Evolutionary conservation across 257 asterid species (phyloP), one percentile per base, ranked within the genome.

Genomic region (Solanum neorickii): DNA sequence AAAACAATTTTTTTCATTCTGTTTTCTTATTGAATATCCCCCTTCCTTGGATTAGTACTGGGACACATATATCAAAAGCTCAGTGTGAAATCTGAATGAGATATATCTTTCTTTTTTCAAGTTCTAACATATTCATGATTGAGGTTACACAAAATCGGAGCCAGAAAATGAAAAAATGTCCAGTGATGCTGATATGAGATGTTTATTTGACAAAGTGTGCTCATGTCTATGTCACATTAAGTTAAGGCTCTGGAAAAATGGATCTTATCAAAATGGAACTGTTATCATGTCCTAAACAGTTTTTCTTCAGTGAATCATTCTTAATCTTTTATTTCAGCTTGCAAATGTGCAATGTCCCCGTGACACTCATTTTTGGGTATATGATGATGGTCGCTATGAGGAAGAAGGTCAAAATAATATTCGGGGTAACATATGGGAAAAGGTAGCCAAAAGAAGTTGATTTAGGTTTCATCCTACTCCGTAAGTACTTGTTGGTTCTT

Each of bases 331-430:
- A 25, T 77, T 80, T 87, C 95, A 96, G 98, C 93, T 95, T 83
- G 99, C 98, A 75, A 94, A 93, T 20, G 99, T 95, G 87, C 98
- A 97, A 89, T 95, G 99, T 86, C 99, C 98, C 89, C 98, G 99
- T 49, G 98, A 97, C 88, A 95, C 99, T 83, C 99, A 94, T 89
- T 97, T 97, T 88, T 94, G 98, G 99, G 98, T 97, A 88, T 95
- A 95, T 89, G 97, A 97, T 88, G 98, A 94, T 87, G 98, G 99
- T 39, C 97, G 97, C 31, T 95, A 97, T 49, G 99, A 97, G 91
- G 98, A 94, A 89, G 98, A 97, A 95, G 99, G 99, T 73, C 98
- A 95, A 93, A 97, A 95, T 89, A 95, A 97, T 87, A 97, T 97
- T 91, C 89, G 97, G 91, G 99, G 99, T 84, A 94, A 95, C 89